Evolutionary conservation across 2,329 filamentous ascomycete genomes (phyloP), one percentile per base, ranked within the genome.

Genomic region (Epichloe hybrida): DNA sequence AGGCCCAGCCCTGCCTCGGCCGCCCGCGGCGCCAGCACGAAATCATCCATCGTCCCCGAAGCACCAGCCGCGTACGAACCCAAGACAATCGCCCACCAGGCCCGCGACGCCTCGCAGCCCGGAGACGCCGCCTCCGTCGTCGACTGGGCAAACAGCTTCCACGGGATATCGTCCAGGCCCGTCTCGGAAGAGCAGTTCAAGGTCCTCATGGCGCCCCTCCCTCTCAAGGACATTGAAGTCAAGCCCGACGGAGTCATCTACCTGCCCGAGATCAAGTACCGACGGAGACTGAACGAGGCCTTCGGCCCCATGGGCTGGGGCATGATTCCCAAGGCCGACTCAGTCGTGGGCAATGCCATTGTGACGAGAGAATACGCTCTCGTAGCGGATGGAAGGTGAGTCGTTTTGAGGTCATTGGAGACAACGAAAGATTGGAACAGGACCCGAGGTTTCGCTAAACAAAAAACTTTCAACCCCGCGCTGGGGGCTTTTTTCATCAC

Each of bases 301-400:
- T 98, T 98, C 69, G 91, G 93, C 0, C 93, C 93, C 0, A 93
- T 94, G 50, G 93, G 86, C 6, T 98, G 93, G 93, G 93, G 93
- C 1, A 72, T 98, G 50, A 91, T 91, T 51, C 93, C 93, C 9
- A 75, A 90, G 52, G 85, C 89, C 15, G 87, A 95, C 64, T 82
- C 87, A 48, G 84, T 88, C 12, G 86, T 95, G 1, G 89, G 87
- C n/a, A 80, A 82, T 34, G 88, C 84, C 66, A 74, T 83, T 45
- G 80, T 84, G 20, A 96, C 91, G 60, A 79, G 93, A 58, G 93
- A 98, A 71, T 98, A 96, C 69, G 93, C 89, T 36, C 77, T 98
- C 52, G 77, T 98, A 54, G 87, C 84, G 48, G 82, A 90, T 61
- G 93, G 91, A 58, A 76, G 91, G 90, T 95, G 74, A 55, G 81